Percentiles rank a stretch among this genome's conserved stretches.
phyloP scores from a whole-genome alignment of 805 yeast genomes.

The Wickerhamiella domercqiae region DNA sequence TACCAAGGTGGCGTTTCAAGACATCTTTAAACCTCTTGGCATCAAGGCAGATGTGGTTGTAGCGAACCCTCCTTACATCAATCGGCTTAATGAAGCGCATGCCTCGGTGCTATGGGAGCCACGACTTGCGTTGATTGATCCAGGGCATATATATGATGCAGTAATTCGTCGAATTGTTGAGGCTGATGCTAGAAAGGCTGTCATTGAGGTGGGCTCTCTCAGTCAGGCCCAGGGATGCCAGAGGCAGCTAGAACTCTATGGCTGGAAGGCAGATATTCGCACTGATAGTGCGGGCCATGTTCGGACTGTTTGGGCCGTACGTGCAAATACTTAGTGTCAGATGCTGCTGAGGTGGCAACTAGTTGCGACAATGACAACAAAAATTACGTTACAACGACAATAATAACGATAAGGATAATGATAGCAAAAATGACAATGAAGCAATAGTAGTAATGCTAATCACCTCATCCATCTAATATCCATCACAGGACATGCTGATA shows the following conservation, averaged over 20 bases:
- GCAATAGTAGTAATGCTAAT: no score
- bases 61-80: constrained; percentile 86
- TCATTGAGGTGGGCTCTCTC: constrained; percentile 60
- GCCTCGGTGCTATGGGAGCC: constrained; percentile 74
- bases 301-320: constrained; percentile 19
- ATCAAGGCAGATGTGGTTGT: constrained; percentile 36
- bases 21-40: constrained; percentile 6
- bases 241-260: constrained; percentile 11
- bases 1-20: constrained; percentile 7
- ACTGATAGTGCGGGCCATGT: constrained; percentile 14
- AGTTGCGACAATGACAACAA: no score
- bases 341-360: no score
- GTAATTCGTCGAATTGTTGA: constrained; percentile 33
- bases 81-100: constrained; percentile 35
- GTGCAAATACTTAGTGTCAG: no score
- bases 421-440: no score
- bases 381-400: no score
- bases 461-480: no score
- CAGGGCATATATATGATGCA: constrained; percentile 50
- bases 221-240: constrained; percentile 38
- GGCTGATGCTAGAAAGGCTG: constrained; percentile 37
- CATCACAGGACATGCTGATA: no score
- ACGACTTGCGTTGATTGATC: constrained; percentile 59
- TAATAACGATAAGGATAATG: no score
- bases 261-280: constrained; percentile 30